phyloP scores from a whole-genome alignment of 2,329 filamentous ascomycete genomes.

The Pyricularia sp. region DNA sequence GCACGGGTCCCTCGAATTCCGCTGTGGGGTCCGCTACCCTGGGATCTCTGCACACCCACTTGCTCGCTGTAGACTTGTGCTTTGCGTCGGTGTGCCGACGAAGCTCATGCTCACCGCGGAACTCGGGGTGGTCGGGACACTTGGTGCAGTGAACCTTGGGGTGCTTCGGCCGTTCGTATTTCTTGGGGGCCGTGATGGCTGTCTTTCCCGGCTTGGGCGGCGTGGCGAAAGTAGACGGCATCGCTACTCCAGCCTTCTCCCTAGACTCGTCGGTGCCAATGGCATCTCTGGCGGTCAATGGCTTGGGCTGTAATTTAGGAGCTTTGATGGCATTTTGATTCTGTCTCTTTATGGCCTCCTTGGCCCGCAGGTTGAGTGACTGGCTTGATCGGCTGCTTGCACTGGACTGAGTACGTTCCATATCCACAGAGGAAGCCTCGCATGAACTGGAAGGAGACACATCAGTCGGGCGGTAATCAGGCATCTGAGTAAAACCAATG shows the following conservation, averaged over 20 bases:
- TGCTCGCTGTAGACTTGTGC: conserved; percentile 49
- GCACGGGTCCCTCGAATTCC: conserved; percentile 33
- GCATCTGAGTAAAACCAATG: not conserved
- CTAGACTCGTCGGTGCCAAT: conserved; percentile 12
- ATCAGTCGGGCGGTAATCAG: conserved; percentile 3
- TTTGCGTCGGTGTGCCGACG: conserved; percentile 56
- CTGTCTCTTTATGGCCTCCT: conserved; percentile 36
- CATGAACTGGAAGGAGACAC: conserved; percentile 5
- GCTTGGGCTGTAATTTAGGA: conserved; percentile 34
- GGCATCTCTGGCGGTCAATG: conserved; percentile 8
- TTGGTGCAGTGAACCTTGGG: conserved; percentile 61
- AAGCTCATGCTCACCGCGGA: conserved; percentile 79
- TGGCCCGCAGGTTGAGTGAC: conserved; percentile 36
- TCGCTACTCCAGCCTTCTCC: conserved; percentile 13
- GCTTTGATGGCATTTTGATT: conserved; percentile 28
- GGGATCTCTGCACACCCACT: conserved; percentile 51
- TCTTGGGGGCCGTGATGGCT: conserved; percentile 29
- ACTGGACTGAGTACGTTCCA: conserved; percentile 38
- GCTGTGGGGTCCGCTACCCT: conserved; percentile 23
- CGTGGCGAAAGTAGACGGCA: conserved; percentile 8
- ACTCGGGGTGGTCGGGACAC: conserved; percentile 66
- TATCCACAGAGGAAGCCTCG: conserved; percentile 5
- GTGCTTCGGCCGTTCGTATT: conserved; percentile 54
- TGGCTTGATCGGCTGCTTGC: conserved; percentile 27
- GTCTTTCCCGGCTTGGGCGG: conserved; percentile 30